Evolutionary conservation across 805 yeast species (phyloP).

Genomic region (Candida xyloterini): DNA sequence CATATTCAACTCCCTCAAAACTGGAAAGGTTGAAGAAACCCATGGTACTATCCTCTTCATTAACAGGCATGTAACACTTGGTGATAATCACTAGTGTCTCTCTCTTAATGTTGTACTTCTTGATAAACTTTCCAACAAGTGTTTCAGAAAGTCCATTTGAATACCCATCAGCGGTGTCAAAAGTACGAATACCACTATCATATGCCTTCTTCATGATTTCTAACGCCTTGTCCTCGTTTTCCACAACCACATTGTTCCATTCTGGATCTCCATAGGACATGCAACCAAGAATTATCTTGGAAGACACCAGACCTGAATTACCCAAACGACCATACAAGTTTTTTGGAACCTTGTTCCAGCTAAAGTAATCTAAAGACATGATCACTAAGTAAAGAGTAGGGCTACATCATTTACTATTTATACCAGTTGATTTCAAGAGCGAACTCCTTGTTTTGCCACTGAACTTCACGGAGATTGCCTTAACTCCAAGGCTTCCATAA

Average conservation of each 20-base stretch:
- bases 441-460: too few relatives aligned
- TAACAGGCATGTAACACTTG: constrained; percentile 39
- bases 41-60: constrained; percentile 12
- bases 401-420: too few relatives aligned
- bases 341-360: constrained; percentile 12
- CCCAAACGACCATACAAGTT: constrained; percentile 10
- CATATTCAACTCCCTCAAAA: constrained; percentile 20
- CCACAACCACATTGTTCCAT: constrained; percentile 44
- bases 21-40: not conserved
- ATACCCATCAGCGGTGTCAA: constrained; percentile 51
- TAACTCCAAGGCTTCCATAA: too few relatives aligned
- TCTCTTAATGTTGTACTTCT: constrained; percentile 49
- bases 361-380: constrained; percentile 3
- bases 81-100: constrained; percentile 53
- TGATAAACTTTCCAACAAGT: constrained; percentile 52
- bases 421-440: too few relatives aligned
- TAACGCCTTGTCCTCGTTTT: constrained; percentile 47
- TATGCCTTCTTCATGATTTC: constrained; percentile 43
- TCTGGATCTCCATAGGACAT: constrained; percentile 47
- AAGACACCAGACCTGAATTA: constrained; percentile 34
- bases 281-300: constrained; percentile 51
- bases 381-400: too few relatives aligned
- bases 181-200: constrained; percentile 47
- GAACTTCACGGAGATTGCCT: too few relatives aligned
- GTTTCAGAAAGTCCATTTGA: constrained; percentile 49